Base-by-base conservation (phyloP, 441 rosid species). In the Gossypium schwendimanii region DNA sequence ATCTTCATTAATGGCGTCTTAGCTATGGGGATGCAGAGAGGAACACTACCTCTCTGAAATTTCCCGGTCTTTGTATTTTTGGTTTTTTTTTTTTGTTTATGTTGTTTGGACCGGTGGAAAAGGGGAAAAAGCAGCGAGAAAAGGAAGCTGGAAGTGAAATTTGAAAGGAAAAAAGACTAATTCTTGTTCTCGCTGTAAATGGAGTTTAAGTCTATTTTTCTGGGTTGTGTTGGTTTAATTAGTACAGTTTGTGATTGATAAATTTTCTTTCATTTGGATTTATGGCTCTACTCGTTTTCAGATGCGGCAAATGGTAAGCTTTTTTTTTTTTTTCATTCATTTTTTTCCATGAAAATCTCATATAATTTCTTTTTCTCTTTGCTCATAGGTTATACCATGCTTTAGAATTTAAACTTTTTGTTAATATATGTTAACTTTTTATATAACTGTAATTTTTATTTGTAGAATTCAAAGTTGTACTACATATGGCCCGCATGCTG, bases 21-120 rank as follows among this genome's bases (percentile, higher is more conserved):
- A 66, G 82, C 83, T 77, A 83, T 33, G 67, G 86, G 82, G 83
- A 69, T 84, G 87, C 85, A 77, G 80, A 73, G 88, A 81, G 91
- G 85, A 81, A 59, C 44, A 59, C 4, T 57, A 44, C 84, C 86
- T 83, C 90, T 84, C 87, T 86, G 84, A 88, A 78, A 79, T 77
- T 55, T 77, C 77, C 45, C 17, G 0, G 26, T 49, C 15, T 21
- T 58, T 31, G 26, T 41, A 6, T 15, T 10, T 50, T 33, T 31
- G 23, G 2, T 17, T 7, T 7, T 26, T 44, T 45, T 57, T 45
- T 70, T 52, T 36, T 11, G 28, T 17, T 62, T 65, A 50, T 54
- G 12, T 52, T 57, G 20, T 71, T 78, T 82, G 75, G 75, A 49
- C 54, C 20, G 2, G 54, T 49, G 15, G 54, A 36, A 73, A 65